Evolutionary conservation across 345 rosid genomes (phyloP).

Genomic region (Brassica napus): DNA sequence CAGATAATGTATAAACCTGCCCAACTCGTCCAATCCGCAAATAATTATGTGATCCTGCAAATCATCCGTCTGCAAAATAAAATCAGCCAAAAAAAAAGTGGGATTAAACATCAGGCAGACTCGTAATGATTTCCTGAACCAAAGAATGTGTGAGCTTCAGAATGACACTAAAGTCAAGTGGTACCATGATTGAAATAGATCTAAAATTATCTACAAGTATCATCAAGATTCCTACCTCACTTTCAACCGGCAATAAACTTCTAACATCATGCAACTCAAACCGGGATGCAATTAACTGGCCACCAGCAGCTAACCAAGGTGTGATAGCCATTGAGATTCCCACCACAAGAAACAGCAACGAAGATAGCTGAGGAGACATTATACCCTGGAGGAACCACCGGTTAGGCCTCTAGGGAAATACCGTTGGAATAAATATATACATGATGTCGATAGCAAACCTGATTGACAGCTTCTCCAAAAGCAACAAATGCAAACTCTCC

Average conservation of each 20-base stretch:
- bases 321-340: conserved; percentile 98
- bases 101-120: conserved; percentile 17
- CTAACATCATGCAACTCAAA: conserved; percentile 96
- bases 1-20: conserved; percentile 57
- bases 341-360: conserved; percentile 93
- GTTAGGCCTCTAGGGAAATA: conserved; percentile 7
- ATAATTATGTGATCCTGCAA: conserved; percentile 94
- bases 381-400: conserved; percentile 67
- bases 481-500: conserved; percentile 99
- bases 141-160: conserved; percentile 17
- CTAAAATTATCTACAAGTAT: neutral
- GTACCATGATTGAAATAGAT: neutral
- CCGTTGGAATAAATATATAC: neutral
- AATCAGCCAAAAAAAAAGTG: conserved; percentile 26
- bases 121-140: conserved; percentile 5
- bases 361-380: conserved; percentile 89
- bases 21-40: conserved; percentile 98
- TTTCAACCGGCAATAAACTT: conserved; percentile 91
- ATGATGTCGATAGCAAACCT: conserved; percentile 48
- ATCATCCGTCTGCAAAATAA: conserved; percentile 82
- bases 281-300: conserved; percentile 93
- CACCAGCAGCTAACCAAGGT: conserved; percentile 99
- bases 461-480: conserved; percentile 97
- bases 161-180: conserved; percentile 6
- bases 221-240: conserved; percentile 66